phyloP scores from a whole-genome alignment of 1,284 basidiomycete species.

The Phylloporus sp. region DNA sequence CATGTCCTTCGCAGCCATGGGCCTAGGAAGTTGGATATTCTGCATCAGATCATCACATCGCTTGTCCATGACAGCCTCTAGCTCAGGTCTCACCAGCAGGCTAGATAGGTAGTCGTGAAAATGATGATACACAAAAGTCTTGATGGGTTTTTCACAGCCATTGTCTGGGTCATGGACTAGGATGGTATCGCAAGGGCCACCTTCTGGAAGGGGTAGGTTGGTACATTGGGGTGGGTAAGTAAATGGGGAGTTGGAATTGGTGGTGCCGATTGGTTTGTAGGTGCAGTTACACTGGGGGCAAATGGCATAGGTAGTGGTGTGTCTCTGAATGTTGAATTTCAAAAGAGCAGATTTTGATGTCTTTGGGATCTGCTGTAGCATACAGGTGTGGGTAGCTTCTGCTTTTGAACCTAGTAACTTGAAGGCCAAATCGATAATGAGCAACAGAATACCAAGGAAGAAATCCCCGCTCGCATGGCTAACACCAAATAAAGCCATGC shows the following conservation, averaged over 20 bases:
- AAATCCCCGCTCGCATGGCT: background rate
- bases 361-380: background rate
- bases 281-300: background rate
- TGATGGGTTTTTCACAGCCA: background rate
- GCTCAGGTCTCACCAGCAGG: conserved; percentile 22
- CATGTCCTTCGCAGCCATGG: background rate
- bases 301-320: background rate
- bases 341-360: background rate
- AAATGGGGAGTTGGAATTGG: background rate
- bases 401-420: background rate
- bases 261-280: background rate
- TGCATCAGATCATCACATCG: conserved; percentile 11
- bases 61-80: conserved; percentile 24
- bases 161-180: background rate
- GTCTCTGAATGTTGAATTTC: background rate
- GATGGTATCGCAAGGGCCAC: background rate
- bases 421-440: background rate
- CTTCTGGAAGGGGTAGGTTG: background rate
- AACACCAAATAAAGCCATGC: background rate
- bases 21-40: background rate
- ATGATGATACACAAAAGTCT: conserved; percentile 21
- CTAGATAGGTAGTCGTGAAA: conserved; percentile 24
- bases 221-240: background rate
- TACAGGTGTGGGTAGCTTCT: background rate
- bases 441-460: background rate